Conservation (phyloP, 305 asterid species). For the Salvia sclarea region DNA sequence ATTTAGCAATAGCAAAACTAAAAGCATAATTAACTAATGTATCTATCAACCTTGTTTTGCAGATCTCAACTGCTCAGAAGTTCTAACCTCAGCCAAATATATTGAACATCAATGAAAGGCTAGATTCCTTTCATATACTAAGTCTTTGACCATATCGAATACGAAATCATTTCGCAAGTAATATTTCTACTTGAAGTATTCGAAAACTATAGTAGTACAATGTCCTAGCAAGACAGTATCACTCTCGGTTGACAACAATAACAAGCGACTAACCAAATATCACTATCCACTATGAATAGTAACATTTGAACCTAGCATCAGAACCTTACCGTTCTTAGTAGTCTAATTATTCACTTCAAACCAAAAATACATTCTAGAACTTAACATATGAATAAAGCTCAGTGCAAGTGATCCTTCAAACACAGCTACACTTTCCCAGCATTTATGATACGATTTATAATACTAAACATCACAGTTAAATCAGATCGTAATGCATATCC, state of each 20-base stretch:
- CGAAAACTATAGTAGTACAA: not conserved
- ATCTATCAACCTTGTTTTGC: not conserved
- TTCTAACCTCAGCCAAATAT: not conserved
- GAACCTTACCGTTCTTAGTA: not conserved
- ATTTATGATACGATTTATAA: not conserved
- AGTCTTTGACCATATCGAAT: not conserved
- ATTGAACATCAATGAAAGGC: not conserved
- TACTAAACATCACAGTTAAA: not conserved
- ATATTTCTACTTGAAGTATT: not conserved
- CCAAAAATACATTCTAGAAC: not conserved
- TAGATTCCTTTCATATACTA: not conserved
- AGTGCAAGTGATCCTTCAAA: not conserved
- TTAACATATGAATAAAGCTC: not conserved
- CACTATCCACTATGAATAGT: not conserved
- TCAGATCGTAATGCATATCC: not conserved
- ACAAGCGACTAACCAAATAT: not conserved
- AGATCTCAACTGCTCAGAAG: not conserved
- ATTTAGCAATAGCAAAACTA: not conserved
- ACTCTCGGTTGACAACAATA: not conserved
- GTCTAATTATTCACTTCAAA: not conserved
- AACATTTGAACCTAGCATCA: conserved; percentile 16
- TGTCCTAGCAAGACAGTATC: not conserved
- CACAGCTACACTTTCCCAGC: not conserved
- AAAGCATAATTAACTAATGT: conserved; percentile 5
- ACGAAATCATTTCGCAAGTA: not conserved